phyloP scores from a whole-genome alignment of 371 early-diverging fungal genomes.

The Conidiobolus incongruus region DNA sequence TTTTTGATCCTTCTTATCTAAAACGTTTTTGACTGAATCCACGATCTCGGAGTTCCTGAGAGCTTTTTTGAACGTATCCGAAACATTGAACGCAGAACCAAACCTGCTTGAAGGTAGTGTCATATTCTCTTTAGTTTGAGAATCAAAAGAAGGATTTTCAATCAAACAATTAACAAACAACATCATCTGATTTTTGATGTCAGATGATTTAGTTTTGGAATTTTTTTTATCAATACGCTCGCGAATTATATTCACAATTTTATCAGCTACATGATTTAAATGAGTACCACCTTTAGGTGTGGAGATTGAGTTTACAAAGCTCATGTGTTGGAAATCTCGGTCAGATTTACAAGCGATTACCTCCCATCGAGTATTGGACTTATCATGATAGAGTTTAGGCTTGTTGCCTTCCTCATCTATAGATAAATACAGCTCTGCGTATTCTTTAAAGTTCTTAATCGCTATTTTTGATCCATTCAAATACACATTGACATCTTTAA shows the following conservation, averaged over 20 bases:
- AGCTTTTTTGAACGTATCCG: constrained; percentile 67
- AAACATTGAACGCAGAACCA: constrained; percentile 67
- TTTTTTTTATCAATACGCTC: constrained; percentile 64
- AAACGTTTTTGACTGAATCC: constrained; percentile 59
- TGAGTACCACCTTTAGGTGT: constrained; percentile 98
- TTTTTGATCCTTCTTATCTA: constrained; percentile 62
- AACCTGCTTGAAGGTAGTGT: constrained; percentile 68
- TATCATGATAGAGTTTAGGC: constrained; percentile 11
- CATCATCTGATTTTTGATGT: constrained; percentile 84
- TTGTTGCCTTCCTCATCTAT: constrained; percentile 8
- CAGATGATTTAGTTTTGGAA: constrained; percentile 55
- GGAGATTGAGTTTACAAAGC: constrained; percentile 97
- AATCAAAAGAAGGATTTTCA: constrained; percentile 98
- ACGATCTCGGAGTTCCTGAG: constrained; percentile 64
- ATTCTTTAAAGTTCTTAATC: constrained; percentile 80
- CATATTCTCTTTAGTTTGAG: constrained; percentile 98
- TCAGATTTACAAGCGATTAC: constrained; percentile 25
- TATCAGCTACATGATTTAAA: constrained; percentile 77
- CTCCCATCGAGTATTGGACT: constrained; percentile 82
- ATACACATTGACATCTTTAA: constrained; percentile 73
- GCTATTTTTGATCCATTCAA: constrained; percentile 75
- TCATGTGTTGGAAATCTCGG: constrained; percentile 20
- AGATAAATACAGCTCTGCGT: constrained; percentile 63
- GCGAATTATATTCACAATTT: constrained; percentile 54
- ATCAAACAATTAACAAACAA: constrained; percentile 95